phyloP scores from a whole-genome alignment of 305 asterid genomes.

The Solanum aculeatissimum region DNA sequence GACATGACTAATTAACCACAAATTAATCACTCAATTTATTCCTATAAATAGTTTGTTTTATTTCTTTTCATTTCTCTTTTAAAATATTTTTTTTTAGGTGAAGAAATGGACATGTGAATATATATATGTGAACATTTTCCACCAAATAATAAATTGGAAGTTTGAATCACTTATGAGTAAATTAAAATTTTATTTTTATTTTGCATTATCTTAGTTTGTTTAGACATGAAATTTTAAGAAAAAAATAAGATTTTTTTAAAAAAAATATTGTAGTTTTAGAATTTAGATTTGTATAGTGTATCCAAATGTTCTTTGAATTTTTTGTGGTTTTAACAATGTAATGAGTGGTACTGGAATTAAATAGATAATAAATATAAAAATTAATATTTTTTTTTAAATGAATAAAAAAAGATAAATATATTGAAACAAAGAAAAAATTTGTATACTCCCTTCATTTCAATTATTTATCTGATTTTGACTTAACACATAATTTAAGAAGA shows the following conservation, averaged over 20 bases:
- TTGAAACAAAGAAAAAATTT: not conserved
- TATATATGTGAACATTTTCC: not conserved
- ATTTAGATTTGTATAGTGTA: not conserved
- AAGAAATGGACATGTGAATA: not conserved
- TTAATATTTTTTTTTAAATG: rapidly evolving
- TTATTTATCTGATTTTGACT: no score
- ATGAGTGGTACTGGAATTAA: not conserved
- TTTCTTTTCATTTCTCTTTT: not conserved
- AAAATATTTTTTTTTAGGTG: not conserved
- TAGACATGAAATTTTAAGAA: not conserved
- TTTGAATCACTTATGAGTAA: not conserved
- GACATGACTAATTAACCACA: not conserved
- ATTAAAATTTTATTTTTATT: not conserved
- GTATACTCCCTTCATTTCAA: no score
- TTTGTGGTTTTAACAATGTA: not conserved
- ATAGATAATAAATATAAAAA: not conserved
- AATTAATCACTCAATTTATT: not conserved
- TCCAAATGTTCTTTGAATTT: not conserved
- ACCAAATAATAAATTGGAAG: not conserved
- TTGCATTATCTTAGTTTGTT: not conserved
- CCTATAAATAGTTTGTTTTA: not conserved
- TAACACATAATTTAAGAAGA: no score
- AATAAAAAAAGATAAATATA: not conserved
- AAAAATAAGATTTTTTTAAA: not conserved
- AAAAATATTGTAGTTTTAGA: not conserved